Evolutionary conservation across 768 basidiomycete species (phyloP), one percentile per base, ranked within the genome.

Genomic region (Mycena olivaceomarginata): DNA sequence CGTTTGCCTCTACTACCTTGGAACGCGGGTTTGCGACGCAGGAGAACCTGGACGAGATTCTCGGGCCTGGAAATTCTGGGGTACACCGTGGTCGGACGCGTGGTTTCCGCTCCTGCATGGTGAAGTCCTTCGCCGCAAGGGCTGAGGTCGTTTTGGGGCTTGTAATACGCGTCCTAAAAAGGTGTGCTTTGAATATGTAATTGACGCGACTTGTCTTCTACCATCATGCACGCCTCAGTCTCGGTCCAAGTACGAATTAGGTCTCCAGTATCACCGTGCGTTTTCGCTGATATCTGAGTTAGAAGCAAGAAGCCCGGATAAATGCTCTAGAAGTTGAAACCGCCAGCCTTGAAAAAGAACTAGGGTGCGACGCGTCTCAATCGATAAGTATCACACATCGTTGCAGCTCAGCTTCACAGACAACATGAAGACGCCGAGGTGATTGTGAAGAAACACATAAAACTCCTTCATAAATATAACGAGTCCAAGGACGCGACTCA

Each of bases 401-500:
- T n/a, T n/a, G n/a, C n/a, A n/a, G n/a, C n/a, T n/a, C n/a, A n/a
- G n/a, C n/a, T n/a, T n/a, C n/a, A n/a, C 45, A 69, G 90, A 45
- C 84, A 82, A 69, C 71, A 83, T 59, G 88, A 89, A 74, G 90
- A 93, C 67, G 90, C 93, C 0, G 91, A 93, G 56, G 85, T 85
- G 65, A 91, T 94, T 10, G 91, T 94, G 31, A 91, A 92, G 76
- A 85, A 87, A 16, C 94, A 96, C 80, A 96, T 96, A 83, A 90
- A 90, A 78, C 86, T 95, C 5, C 86, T 96, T 46, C 95, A 96
- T 83, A 87, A 86, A 48, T 96, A 96, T 77, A 96, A 96, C 76
- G 95, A 96, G 82, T 91, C 94, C 11, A 96, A 96, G 82, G 95
- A 96, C 82, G 95, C 95, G 5, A 89, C 94, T 0, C 95, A 96